These are phyloP conservation scores for Lunularia cruciata DNA, from an alignment of 225 moss, liverwort and hornwort species.

Conservation along the genomic window DNA sequence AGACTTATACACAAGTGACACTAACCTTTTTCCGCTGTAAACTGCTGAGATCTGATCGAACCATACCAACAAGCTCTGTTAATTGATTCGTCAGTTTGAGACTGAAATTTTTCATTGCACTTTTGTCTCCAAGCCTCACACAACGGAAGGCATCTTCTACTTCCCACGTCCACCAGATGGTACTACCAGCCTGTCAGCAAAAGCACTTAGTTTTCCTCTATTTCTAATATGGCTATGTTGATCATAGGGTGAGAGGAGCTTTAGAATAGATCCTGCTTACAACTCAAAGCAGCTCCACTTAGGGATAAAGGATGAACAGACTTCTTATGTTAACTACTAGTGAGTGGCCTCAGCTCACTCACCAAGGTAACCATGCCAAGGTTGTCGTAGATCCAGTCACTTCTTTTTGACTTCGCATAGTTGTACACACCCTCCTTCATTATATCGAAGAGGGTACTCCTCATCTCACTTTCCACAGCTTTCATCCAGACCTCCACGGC, in stretches of 20 bases:
- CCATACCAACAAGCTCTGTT: slow-evolving; percentile 81
- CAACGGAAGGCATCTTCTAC: slow-evolving; percentile 76
- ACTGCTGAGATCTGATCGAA: slow-evolving; percentile 64
- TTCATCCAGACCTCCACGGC: slow-evolving; percentile 87
- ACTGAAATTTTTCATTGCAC: slow-evolving; percentile 84
- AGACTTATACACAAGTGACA: not conserved
- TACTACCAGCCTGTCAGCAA: slow-evolving; percentile 69
- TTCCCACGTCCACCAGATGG: slow-evolving; percentile 99
- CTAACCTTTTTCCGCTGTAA: slow-evolving; percentile 74
- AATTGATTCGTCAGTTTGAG: slow-evolving; percentile 71
- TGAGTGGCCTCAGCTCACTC: slow-evolving; percentile 15
- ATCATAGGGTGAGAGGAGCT: too few relatives aligned
- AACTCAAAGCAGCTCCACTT: too few relatives aligned
- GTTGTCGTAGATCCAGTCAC: slow-evolving; percentile 62
- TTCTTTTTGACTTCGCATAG: slow-evolving; percentile 67
- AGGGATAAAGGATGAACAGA: too few relatives aligned
- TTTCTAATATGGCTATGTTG: too few relatives aligned
- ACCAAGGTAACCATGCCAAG: slow-evolving; percentile 92
- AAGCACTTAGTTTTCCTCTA: not conserved
- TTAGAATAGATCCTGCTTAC: not conserved
- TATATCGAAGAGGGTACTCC: slow-evolving; percentile 63
- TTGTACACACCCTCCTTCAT: slow-evolving; percentile 79
- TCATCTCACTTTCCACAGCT: slow-evolving; percentile 70
- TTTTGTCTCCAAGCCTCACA: slow-evolving; percentile 77
- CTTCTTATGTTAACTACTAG: too few relatives aligned